phyloP scores from a whole-genome alignment of 768 basidiomycete genomes.

The Naganishia vishniacii region DNA sequence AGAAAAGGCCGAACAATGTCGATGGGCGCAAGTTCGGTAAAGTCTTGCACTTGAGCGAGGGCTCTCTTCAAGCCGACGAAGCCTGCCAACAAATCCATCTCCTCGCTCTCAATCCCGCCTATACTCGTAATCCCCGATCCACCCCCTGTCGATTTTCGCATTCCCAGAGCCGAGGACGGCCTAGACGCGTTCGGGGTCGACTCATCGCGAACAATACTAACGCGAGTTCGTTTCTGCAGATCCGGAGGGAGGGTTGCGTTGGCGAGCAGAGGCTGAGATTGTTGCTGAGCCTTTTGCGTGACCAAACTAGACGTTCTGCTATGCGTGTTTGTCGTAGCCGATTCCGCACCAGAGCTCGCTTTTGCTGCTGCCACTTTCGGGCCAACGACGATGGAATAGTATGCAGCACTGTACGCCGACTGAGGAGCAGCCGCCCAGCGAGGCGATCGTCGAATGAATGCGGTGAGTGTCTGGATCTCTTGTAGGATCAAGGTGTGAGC shows the following conservation, averaged over 20 bases:
- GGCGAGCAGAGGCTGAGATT: slow-evolving; percentile 1
- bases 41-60: slow-evolving; percentile 57
- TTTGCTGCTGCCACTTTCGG: slow-evolving; percentile 25
- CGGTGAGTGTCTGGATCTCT: slow-evolving; percentile 85
- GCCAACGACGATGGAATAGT: slow-evolving; percentile 22
- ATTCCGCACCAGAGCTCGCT: slow-evolving; percentile 28
- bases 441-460: slow-evolving; percentile 94
- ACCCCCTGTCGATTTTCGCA: slow-evolving; percentile 63
- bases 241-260: slow-evolving; percentile 18
- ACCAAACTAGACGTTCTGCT: slow-evolving; percentile 16
- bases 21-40: slow-evolving; percentile 38
- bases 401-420: slow-evolving; percentile 36
- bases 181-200: slow-evolving; percentile 54
- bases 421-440: slow-evolving; percentile 70
- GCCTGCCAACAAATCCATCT: slow-evolving; percentile 79
- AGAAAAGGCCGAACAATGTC: slow-evolving; percentile 78
- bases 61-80: slow-evolving; percentile 78
- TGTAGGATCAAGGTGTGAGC: slow-evolving; percentile 61
- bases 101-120: slow-evolving; percentile 58
- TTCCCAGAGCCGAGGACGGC: slow-evolving; percentile 54
- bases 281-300: slow-evolving; percentile 23
- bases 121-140: slow-evolving; percentile 46
- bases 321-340: background rate
- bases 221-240: slow-evolving; percentile 40
- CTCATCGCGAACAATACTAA: slow-evolving; percentile 56